Evolutionary conservation across 2,329 filamentous ascomycete genomes (phyloP).

Genomic region (Pseudohalonectria lignicola): DNA sequence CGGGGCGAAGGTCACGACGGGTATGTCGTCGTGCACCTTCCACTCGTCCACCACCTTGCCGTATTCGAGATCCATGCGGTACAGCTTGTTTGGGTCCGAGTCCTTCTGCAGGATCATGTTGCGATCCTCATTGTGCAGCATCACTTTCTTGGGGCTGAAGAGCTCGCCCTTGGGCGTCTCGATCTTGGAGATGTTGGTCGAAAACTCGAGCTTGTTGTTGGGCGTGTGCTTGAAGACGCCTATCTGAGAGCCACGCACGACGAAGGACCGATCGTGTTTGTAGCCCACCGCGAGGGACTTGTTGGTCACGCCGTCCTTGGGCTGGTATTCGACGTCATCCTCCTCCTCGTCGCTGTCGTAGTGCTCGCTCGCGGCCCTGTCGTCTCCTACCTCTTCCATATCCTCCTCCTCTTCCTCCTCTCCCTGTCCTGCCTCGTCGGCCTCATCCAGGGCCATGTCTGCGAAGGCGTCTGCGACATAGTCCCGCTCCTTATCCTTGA

Average conservation of each 20-base stretch:
- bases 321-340: slow-evolving; percentile 66
- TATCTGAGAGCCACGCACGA: slow-evolving; percentile 94
- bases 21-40: slow-evolving; percentile 95
- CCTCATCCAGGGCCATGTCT: slow-evolving; percentile 68
- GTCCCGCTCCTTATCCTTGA: slow-evolving; percentile 83
- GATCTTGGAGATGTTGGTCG: slow-evolving; percentile 94
- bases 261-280: slow-evolving; percentile 93
- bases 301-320: slow-evolving; percentile 62
- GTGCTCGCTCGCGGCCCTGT: slow-evolving; percentile 43
- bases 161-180: slow-evolving; percentile 76
- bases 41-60: slow-evolving; percentile 98
- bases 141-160: slow-evolving; percentile 93
- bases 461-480: slow-evolving; percentile 95
- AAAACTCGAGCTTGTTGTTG: slow-evolving; percentile 89
- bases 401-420: slow-evolving; percentile 36
- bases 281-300: slow-evolving; percentile 96
- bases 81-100: slow-evolving; percentile 78
- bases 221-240: slow-evolving; percentile 95
- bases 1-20: slow-evolving; percentile 81
- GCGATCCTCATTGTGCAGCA: slow-evolving; percentile 84
- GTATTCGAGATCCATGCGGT: slow-evolving; percentile 95
- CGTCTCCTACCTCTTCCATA: slow-evolving; percentile 46
- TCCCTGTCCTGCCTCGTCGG: slow-evolving; percentile 20
- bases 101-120: slow-evolving; percentile 84
- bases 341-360: slow-evolving; percentile 54